Conservation (phyloP, 306 rosid genomes). For the Medicago arabica region DNA sequence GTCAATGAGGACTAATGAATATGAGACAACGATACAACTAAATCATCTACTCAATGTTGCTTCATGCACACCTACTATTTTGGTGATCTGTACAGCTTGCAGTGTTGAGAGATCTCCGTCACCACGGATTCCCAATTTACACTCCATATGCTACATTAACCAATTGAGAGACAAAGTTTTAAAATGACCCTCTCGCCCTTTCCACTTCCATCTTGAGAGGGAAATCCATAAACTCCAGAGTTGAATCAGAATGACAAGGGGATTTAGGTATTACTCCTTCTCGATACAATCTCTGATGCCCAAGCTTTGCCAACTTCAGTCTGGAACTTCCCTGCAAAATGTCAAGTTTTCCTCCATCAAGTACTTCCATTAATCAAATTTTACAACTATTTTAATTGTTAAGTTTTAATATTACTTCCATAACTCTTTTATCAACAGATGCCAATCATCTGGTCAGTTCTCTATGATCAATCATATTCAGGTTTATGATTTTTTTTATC, state of each 20-base stretch:
- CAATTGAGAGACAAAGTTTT: neutral
- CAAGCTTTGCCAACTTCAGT: constrained; percentile 88
- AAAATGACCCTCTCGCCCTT: neutral
- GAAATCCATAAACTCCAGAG: neutral
- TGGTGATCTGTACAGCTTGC: constrained; percentile 10
- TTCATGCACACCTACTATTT: constrained; percentile 28
- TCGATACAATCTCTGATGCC: constrained; percentile 82
- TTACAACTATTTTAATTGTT: neutral
- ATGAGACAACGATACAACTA: neutral
- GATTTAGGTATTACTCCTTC: constrained; percentile 50
- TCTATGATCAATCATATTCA: neutral
- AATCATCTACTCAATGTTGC: constrained; percentile 10
- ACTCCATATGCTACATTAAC: neutral
- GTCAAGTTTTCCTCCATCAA: neutral
- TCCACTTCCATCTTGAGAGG: neutral
- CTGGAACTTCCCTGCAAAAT: constrained; percentile 78
- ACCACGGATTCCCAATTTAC: neutral
- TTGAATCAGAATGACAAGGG: neutral
- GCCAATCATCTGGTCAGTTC: neutral
- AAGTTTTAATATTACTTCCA: neutral
- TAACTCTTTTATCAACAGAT: neutral
- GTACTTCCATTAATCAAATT: neutral
- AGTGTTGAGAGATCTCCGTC: constrained; percentile 10
- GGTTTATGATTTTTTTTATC: neutral
- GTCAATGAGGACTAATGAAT: constrained; percentile 6